Evolutionary conservation across 169 alveolate genomes (phyloP), one percentile per base, ranked within the genome.

Genomic region (Plasmodium adleri): DNA sequence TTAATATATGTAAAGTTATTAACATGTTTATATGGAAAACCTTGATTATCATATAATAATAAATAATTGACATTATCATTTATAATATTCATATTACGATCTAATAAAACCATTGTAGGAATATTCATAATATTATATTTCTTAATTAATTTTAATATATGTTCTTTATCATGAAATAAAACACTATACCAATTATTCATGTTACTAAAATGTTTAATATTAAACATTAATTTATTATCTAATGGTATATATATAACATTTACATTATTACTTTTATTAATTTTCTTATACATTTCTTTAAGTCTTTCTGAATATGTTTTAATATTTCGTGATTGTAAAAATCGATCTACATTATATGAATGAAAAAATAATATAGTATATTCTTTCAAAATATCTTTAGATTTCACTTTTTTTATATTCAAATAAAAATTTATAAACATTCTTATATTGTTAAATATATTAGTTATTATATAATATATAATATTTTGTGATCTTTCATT

Each of bases 111-210:
- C 89, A 78, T 78, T 4, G 89, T 78, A 7, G 89, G 89, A 15
- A 78, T 78, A 59, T 78, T 78, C 89, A 78, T 78, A 50, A 78
- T 78, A 39, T 78, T 78, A 45, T 78, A 78, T 50, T 64, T 78
- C 67, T 78, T 78, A 32, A 78, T 78, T 70, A 78, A 66, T 66
- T 78, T 78, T 66, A 78, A 78, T 20, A 78, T 67, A n/a, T 64
- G 89, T 78, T 66, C 52, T 59, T 78, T 78, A 66, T 78, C 89
- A 17, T 63, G 64, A 64, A 78, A 78, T 15, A 64, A 15, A 64
- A 78, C 74, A 39, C 89, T 78, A 59, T 78, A 78, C 89, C 89
- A 78, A 13, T 78, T 78, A 28, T 74, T 74, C 89, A 78, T 78
- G 3, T 28, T 64, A 26, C 76, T 32, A 78, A 78, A 78, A 70